These are phyloP conservation scores for Pichia inconspicua DNA, from an alignment of 1,139 yeast species.

Conservation along the genomic window DNA sequence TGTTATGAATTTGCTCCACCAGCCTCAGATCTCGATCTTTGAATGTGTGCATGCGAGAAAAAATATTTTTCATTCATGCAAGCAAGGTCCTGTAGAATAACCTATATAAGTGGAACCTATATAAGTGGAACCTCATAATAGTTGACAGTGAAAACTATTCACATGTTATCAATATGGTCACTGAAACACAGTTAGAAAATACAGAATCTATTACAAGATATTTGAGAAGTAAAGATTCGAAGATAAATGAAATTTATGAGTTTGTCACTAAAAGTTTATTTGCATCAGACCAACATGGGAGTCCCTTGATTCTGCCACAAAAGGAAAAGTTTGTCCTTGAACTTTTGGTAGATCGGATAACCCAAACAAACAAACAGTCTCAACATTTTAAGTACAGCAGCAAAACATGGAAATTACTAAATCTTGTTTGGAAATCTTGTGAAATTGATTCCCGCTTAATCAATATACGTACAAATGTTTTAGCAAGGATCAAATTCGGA, in stretches of 20 bases:
- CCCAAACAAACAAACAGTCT: conserved; percentile 33
- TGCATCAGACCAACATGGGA: conserved; percentile 14
- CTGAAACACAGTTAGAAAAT: not conserved
- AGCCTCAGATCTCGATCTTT: too few species aligned
- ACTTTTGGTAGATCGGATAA: conserved; percentile 57
- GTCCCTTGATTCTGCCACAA: conserved; percentile 51
- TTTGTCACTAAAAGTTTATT: conserved; percentile 28
- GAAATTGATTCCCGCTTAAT: conserved; percentile 11
- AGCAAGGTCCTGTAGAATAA: too few species aligned
- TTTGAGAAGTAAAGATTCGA: conserved; percentile 49
- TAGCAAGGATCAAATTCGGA: conserved; percentile 32
- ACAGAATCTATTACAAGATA: conserved; percentile 38
- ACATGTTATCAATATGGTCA: not conserved
- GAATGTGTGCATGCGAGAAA: too few species aligned
- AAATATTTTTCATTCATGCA: too few species aligned
- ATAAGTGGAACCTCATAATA: too few species aligned
- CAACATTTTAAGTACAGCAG: conserved; percentile 36
- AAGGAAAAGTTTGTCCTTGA: conserved; percentile 53
- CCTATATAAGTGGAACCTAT: too few species aligned
- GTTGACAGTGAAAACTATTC: too few species aligned
- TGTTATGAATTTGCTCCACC: too few species aligned
- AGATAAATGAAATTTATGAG: conserved; percentile 37
- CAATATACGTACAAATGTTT: conserved; percentile 17
- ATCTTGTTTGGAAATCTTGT: conserved; percentile 33
- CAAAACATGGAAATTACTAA: conserved; percentile 43